Conservation (phyloP, 1,284 basidiomycete species). For the Limonomyces culmigenus region DNA sequence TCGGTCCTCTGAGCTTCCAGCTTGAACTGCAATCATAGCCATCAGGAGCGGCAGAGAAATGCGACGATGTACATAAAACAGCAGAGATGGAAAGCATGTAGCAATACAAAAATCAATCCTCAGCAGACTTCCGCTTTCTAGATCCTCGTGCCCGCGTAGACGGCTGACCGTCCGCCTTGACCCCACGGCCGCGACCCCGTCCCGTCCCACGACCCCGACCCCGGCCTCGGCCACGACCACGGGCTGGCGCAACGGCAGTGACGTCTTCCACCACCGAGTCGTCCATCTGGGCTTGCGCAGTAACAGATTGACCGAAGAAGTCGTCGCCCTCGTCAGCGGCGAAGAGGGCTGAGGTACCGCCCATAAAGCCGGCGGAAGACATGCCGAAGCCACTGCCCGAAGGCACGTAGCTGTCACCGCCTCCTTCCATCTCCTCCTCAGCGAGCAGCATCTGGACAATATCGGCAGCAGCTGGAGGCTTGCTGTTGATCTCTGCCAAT, state of each 20-base stretch:
- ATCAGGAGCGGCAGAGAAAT: too few species aligned
- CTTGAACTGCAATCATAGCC: too few species aligned
- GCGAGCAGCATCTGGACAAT: slow-evolving; percentile 92
- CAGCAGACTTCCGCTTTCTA: too few species aligned
- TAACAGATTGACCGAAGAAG: slow-evolving; percentile 45
- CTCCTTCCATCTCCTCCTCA: slow-evolving; percentile 72
- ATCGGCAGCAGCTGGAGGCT: slow-evolving; percentile 93
- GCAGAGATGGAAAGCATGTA: slow-evolving; percentile 2
- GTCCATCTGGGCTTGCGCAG: slow-evolving; percentile 5
- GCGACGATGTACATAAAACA: too few species aligned
- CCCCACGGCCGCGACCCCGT: too few species aligned
- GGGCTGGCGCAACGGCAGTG: slow-evolving; percentile 13
- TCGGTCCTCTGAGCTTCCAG: too few species aligned
- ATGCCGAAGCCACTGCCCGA: slow-evolving; percentile 13
- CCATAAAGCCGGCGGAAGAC: slow-evolving; percentile 49
- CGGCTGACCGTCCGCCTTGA: not conserved
- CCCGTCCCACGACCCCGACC: slow-evolving; percentile 11
- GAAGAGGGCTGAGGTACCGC: too few species aligned
- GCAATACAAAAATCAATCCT: slow-evolving; percentile 2
- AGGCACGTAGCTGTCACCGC: slow-evolving; percentile 29
- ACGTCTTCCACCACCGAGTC: slow-evolving; percentile 21
- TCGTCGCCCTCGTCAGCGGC: slow-evolving; percentile 73
- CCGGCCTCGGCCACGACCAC: slow-evolving; percentile 14
- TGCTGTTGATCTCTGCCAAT: slow-evolving; percentile 80
- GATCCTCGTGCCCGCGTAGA: too few species aligned